A percentile compares a stretch with the other conserved stretches of the same genome.
Evolutionary conservation across 2,329 filamentous ascomycete species (phyloP).

Genomic region (Cladosporium cucumerinum): DNA sequence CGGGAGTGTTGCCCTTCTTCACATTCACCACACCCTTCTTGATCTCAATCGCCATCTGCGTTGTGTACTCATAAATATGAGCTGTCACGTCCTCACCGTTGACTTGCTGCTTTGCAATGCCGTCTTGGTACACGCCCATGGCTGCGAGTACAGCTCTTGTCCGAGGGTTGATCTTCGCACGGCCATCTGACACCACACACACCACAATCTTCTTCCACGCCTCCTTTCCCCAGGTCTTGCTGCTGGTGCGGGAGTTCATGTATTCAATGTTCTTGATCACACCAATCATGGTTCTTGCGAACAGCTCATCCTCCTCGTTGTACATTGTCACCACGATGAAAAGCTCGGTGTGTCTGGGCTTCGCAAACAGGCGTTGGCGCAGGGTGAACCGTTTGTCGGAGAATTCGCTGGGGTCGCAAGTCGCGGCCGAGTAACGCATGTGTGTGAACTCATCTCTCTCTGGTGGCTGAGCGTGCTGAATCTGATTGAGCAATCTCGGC

Average conservation of each 20-base stretch:
- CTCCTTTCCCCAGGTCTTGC: constrained; percentile 97
- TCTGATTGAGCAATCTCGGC: constrained; percentile 78
- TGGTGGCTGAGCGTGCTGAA: constrained; percentile 72
- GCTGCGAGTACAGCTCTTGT: constrained; percentile 86
- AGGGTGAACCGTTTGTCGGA: constrained; percentile 86
- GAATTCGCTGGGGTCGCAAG: constrained; percentile 87
- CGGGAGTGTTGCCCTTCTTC: constrained; percentile 78
- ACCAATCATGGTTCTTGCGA: constrained; percentile 91
- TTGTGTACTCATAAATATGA: constrained; percentile 93
- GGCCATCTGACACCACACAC: constrained; percentile 93
- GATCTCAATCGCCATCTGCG: constrained; percentile 79
- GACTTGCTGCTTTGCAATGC: constrained; percentile 97
- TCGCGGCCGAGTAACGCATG: constrained; percentile 91
- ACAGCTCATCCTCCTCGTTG: constrained; percentile 95
- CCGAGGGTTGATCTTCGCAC: constrained; percentile 91
- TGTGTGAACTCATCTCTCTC: constrained; percentile 88
- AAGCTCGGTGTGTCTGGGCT: constrained; percentile 86
- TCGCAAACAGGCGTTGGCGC: constrained; percentile 86
- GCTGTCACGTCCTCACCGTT: constrained; percentile 95
- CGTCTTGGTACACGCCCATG: constrained; percentile 96
- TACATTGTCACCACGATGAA: constrained; percentile 99
- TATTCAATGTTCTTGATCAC: constrained; percentile 99
- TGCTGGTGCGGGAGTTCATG: constrained; percentile 90
- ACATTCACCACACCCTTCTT: constrained; percentile 86
- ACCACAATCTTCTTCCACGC: constrained; percentile 99